These are phyloP conservation scores for Clitopilus passeckerianus DNA, from an alignment of 768 basidiomycete genomes.

Conservation along the genomic window DNA sequence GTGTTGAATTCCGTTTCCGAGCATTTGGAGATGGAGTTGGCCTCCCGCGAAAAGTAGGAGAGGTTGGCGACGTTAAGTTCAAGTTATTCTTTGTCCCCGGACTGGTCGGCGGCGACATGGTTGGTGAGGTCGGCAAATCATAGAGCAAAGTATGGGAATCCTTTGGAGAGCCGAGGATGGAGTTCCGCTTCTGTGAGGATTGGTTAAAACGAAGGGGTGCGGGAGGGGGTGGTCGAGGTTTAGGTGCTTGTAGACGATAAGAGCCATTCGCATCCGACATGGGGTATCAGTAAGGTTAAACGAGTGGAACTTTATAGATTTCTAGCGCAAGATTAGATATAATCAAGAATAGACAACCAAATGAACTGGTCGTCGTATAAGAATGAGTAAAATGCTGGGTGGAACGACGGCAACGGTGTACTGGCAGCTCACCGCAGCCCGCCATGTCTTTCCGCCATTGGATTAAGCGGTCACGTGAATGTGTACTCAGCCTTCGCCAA, in stretches of 20 bases:
- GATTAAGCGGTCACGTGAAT: neutral
- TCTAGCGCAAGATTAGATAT: neutral
- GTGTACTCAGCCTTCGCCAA: neutral
- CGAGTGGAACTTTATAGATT: constrained; percentile 9
- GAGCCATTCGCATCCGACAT: constrained; percentile 44
- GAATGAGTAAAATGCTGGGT: constrained; percentile 6
- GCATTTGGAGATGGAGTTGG: constrained; percentile 54
- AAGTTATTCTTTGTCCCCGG: constrained; percentile 37
- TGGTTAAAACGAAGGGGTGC: constrained; percentile 53
- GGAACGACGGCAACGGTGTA: constrained; percentile 4
- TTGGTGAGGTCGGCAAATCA: constrained; percentile 60
- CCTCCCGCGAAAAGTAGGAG: constrained; percentile 51
- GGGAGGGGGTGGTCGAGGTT: constrained; percentile 52
- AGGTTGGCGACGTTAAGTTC: constrained; percentile 47
- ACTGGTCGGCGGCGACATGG: constrained; percentile 55
- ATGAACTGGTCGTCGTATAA: neutral
- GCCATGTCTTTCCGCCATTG: neutral
- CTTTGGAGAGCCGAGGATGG: constrained; percentile 34
- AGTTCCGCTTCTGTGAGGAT: constrained; percentile 37
- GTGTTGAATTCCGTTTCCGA: constrained; percentile 66
- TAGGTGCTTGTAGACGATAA: constrained; percentile 61
- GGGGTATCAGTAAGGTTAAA: constrained; percentile 17
- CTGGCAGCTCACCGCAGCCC: neutral
- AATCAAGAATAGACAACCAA: constrained; percentile 1
- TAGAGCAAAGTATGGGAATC: constrained; percentile 68